Evolutionary conservation across 2,329 filamentous ascomycete species (phyloP).

Genomic region (Madurella fahalii): DNA sequence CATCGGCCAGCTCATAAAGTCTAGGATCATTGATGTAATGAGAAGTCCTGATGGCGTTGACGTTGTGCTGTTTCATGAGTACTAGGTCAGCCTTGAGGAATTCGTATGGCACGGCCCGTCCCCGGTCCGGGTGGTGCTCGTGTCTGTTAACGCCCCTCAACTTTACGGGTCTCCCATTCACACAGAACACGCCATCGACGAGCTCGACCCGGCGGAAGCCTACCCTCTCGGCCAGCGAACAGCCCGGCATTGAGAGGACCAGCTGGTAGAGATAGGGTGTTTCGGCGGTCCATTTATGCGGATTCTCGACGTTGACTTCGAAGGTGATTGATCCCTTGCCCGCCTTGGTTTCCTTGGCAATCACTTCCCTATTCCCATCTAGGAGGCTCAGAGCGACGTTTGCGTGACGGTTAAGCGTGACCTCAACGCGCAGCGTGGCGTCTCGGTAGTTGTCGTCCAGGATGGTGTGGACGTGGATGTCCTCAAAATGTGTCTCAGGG

Average conservation of each 20-base stretch:
- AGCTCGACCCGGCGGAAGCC: slow-evolving; percentile 58
- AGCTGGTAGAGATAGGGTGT: slow-evolving; percentile 49
- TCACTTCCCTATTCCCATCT: slow-evolving; percentile 26
- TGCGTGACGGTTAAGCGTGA: slow-evolving; percentile 33
- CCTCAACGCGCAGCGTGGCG: slow-evolving; percentile 41
- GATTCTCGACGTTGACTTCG: slow-evolving; percentile 41
- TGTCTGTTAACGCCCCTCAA: slow-evolving; percentile 56
- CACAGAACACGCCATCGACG: slow-evolving; percentile 47
- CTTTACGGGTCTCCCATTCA: slow-evolving; percentile 54
- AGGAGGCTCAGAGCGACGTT: slow-evolving; percentile 15
- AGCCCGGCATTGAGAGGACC: slow-evolving; percentile 18
- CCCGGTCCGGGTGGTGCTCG: slow-evolving; percentile 53
- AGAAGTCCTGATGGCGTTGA: slow-evolving; percentile 57
- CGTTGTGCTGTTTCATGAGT: slow-evolving; percentile 57
- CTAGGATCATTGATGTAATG: slow-evolving; percentile 53
- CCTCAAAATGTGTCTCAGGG: slow-evolving; percentile 51
- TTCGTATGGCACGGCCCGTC: slow-evolving; percentile 50
- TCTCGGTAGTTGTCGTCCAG: slow-evolving; percentile 50
- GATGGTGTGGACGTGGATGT: slow-evolving; percentile 50
- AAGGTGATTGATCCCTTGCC: slow-evolving; percentile 25
- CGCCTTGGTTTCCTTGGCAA: slow-evolving; percentile 22
- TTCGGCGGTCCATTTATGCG: slow-evolving; percentile 57
- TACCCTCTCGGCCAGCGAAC: slow-evolving; percentile 44
- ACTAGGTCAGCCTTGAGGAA: slow-evolving; percentile 52
- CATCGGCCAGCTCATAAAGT: slow-evolving; percentile 49